A percentile compares a stretch with the other conserved stretches of the same genome.
Evolutionary conservation across 805 yeast species (phyloP).

Genomic region (Candida succiphila): DNA sequence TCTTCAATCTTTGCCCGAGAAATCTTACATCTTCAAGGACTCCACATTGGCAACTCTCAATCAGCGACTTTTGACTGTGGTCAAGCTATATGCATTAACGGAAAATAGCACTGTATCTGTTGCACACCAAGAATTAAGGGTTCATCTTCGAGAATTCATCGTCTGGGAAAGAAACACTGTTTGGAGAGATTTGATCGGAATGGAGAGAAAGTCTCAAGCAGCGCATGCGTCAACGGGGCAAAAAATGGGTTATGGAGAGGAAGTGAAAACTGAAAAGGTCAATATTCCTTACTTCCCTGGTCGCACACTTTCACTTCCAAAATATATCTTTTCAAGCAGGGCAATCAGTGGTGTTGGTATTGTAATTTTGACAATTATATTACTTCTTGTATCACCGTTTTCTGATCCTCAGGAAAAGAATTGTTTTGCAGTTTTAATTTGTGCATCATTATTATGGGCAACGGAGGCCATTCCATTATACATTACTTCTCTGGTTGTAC

Average conservation of each 20-base stretch:
- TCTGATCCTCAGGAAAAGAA: conserved; percentile 55
- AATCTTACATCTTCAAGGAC: conserved; percentile 46
- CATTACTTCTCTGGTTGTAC: conserved; percentile 78
- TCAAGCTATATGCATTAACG: conserved; percentile 28
- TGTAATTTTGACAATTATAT: conserved; percentile 32
- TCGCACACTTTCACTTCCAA: conserved; percentile 20
- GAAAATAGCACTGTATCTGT: conserved; percentile 27
- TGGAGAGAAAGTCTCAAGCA: conserved; percentile 80
- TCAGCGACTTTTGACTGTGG: conserved; percentile 34
- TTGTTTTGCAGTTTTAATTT: conserved; percentile 75
- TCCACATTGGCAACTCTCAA: conserved; percentile 40
- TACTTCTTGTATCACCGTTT: conserved; percentile 48
- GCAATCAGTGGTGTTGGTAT: conserved; percentile 38
- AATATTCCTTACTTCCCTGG: conserved; percentile 20
- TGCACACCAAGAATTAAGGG: conserved; percentile 35
- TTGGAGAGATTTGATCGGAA: conserved; percentile 92
- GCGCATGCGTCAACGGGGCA: conserved; percentile 32
- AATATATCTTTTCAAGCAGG: conserved; percentile 27
- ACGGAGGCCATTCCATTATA: conserved; percentile 90
- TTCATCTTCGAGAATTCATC: conserved; percentile 75
- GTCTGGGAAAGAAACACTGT: conserved; percentile 98
- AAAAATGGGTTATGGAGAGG: conserved; percentile 13
- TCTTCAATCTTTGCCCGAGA: conserved; percentile 34
- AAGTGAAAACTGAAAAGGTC: conserved; percentile 9
- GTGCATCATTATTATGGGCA: conserved; percentile 89